Evolutionary conservation across 2,329 filamentous ascomycete species (phyloP).

Genomic region (Paraconiothyrium brasiliense): DNA sequence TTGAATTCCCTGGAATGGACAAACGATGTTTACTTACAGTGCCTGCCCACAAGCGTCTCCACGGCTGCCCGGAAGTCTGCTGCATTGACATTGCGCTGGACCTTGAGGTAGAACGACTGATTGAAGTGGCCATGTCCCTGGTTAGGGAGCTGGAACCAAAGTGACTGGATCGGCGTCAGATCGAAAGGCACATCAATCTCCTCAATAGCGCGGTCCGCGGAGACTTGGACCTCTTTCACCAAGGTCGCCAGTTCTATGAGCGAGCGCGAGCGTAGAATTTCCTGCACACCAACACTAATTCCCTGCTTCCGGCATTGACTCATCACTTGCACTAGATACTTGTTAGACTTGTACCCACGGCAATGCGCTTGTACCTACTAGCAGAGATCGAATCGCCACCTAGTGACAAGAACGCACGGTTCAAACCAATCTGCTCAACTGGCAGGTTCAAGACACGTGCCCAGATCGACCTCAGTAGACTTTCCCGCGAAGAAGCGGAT

Average conservation of each 20-base stretch:
- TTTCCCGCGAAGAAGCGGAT: slow-evolving; percentile 25
- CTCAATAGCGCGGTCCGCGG: slow-evolving; percentile 31
- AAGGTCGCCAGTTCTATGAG: slow-evolving; percentile 46
- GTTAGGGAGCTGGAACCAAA: slow-evolving; percentile 44
- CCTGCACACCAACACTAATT: slow-evolving; percentile 58
- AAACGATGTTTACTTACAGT: slow-evolving; percentile 22
- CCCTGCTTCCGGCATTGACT: slow-evolving; percentile 58
- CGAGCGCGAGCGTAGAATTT: slow-evolving; percentile 59
- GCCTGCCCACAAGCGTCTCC: slow-evolving; percentile 36
- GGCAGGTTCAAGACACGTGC: slow-evolving; percentile 43
- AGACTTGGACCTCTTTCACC: slow-evolving; percentile 31
- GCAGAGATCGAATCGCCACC: slow-evolving; percentile 62
- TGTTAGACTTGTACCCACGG: too few species aligned
- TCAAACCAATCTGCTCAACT: slow-evolving; percentile 34
- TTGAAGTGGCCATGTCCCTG: slow-evolving; percentile 47
- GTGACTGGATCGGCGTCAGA: slow-evolving; percentile 44
- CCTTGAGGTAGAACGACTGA: slow-evolving; percentile 44
- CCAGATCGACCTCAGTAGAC: slow-evolving; percentile 37
- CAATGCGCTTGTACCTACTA: slow-evolving; percentile 23
- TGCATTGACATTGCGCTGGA: slow-evolving; percentile 35
- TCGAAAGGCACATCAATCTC: slow-evolving; percentile 41
- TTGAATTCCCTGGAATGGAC: neutral
- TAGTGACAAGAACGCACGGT: slow-evolving; percentile 53
- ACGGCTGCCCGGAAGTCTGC: slow-evolving; percentile 37
- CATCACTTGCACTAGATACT: slow-evolving; percentile 53